Conservation (phyloP, 495 filamentous ascomycete genomes). For the Pyronema domesticum region DNA sequence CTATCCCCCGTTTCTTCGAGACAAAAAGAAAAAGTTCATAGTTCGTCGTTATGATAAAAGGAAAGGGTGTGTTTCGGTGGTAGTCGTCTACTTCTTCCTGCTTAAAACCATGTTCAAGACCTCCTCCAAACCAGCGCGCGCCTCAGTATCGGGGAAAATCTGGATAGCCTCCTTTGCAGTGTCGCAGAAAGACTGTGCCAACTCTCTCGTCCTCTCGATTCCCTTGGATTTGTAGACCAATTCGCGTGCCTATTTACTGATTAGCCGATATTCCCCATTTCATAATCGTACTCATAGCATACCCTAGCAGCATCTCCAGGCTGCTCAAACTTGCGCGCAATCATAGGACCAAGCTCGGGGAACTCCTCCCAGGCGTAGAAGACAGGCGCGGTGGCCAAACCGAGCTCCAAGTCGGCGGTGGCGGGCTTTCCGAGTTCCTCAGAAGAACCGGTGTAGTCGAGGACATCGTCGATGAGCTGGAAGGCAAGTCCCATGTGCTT, state of each 20-base stretch:
- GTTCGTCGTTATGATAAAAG: not conserved
- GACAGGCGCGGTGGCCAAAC: constrained; percentile 85
- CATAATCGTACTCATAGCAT: constrained; percentile 25
- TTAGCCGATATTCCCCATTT: constrained; percentile 2
- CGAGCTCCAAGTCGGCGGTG: constrained; percentile 83
- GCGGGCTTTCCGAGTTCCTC: constrained; percentile 84
- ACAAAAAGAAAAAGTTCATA: not conserved
- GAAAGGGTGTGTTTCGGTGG: not conserved
- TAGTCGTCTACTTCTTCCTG: constrained; percentile 49
- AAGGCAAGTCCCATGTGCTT: constrained; percentile 87
- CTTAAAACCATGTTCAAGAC: constrained; percentile 88
- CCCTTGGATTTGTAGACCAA: constrained; percentile 69
- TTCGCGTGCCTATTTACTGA: constrained; percentile 49
- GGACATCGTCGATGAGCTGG: constrained; percentile 95
- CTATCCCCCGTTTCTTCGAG: not conserved
- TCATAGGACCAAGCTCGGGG: constrained; percentile 65
- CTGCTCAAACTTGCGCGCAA: constrained; percentile 72
- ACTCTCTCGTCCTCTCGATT: constrained; percentile 68
- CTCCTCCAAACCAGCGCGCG: constrained; percentile 73
- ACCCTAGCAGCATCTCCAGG: constrained; percentile 74
- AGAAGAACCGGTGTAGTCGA: constrained; percentile 80
- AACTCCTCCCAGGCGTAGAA: constrained; percentile 91
- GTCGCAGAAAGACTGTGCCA: constrained; percentile 80
- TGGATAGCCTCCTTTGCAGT: constrained; percentile 70
- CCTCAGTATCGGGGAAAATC: constrained; percentile 75